Evolutionary conservation across 371 early-diverging fungal species (phyloP), one percentile per base, ranked within the genome.

Genomic region (Cokeromyces recurvatus): DNA sequence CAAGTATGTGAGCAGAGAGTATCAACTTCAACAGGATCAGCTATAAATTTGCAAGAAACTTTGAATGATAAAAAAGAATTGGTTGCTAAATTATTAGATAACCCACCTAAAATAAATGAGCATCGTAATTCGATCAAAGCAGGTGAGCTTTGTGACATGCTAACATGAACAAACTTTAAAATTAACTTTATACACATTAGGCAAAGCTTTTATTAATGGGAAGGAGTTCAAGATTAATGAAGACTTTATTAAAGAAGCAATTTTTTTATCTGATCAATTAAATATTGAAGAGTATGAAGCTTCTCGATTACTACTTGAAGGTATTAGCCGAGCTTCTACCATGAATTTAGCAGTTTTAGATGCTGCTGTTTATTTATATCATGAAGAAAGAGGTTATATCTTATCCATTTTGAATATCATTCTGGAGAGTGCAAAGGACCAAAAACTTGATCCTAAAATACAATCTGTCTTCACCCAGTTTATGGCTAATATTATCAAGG

Each of bases 251-350:
- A 53, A 64, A 14, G 72, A 77, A 38, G 79, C 80, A 1, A 57
- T 81, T 34, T 67, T 75, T 49, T 55, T 91, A 21, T 85, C 89
- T 1, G 89, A 91, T 59, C 78, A 89, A 36, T 70, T 94, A 36
- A 73, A 80, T 25, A 67, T 91, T 25, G 79, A 85, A 59, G 92
- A 92, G 54, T 72, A 77, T 48, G 64, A 78, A 12, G 90, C 91
- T 2, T 75, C 88, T 3, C 62, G 82, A 8, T 87, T 23, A 62
- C 85, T 47, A 71, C 79, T 46, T 43, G 72, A 53, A 80, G 85
- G 12, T 8, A 53, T 48, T 55, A 74, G 37, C 48, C 64, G 19
- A 56, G 63, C 25, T 51, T 65, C 46, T 55, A 71, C 32, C 50
- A 67, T 67, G 31, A 81, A 83, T 55, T 64, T 79, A 22, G 62